Conservation (phyloP, 2,329 filamentous ascomycete species). For the Talaromyces sp. region DNA sequence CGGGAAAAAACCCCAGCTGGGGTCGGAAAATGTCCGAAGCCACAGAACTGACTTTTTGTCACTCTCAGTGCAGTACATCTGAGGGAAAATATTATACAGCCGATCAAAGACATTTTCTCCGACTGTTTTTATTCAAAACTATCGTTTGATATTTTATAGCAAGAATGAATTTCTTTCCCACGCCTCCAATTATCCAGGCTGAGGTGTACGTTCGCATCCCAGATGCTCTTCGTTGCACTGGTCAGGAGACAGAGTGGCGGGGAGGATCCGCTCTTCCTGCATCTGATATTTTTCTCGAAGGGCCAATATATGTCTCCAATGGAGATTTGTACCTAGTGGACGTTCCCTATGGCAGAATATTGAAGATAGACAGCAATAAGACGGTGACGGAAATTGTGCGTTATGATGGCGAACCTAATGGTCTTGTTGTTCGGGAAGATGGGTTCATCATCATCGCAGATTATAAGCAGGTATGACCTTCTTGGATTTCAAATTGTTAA, state of each 20-base stretch:
- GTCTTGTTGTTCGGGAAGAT: slow-evolving; percentile 33
- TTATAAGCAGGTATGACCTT: slow-evolving; percentile 41
- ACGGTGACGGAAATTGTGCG: slow-evolving; percentile 30
- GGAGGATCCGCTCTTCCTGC: slow-evolving; percentile 34
- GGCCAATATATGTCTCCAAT: slow-evolving; percentile 31
- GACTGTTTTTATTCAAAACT: no score
- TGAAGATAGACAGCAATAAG: slow-evolving; percentile 33
- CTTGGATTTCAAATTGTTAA: not conserved
- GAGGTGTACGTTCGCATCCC: slow-evolving; percentile 38
- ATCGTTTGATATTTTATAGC: no score
- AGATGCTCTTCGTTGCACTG: slow-evolving; percentile 31
- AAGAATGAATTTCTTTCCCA: slow-evolving; percentile 19
- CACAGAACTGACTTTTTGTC: not conserved
- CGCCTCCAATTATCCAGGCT: slow-evolving; percentile 32
- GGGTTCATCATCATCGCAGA: slow-evolving; percentile 40
- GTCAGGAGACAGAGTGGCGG: slow-evolving; percentile 36
- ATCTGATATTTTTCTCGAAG: slow-evolving; percentile 42
- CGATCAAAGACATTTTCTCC: no score
- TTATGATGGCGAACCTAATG: slow-evolving; percentile 45
- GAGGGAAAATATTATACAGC: not conserved
- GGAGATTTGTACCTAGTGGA: slow-evolving; percentile 42
- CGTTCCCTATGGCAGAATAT: slow-evolving; percentile 40
- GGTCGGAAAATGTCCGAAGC: not conserved
- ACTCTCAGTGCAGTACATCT: not conserved
- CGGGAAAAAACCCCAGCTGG: not conserved